phyloP scores from a whole-genome alignment of 129 eudicot species.

The Artemisia annua region DNA sequence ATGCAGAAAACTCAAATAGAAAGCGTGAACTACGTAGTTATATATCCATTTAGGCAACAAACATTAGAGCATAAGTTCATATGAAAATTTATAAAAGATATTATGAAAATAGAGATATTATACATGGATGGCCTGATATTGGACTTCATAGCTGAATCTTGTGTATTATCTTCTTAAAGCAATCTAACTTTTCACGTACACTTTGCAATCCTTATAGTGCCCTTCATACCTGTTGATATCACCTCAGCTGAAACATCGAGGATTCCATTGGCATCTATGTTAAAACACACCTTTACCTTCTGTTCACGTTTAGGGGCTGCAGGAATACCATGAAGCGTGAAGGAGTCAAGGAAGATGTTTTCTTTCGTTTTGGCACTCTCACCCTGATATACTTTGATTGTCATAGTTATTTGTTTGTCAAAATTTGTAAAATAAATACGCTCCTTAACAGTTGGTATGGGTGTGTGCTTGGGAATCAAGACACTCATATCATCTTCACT shows the following conservation, averaged over 20 bases:
- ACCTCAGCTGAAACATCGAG: background rate
- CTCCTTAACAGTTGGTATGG: background rate
- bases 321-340: background rate
- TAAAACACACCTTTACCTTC: background rate
- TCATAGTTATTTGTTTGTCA: background rate
- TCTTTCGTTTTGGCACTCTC: background rate
- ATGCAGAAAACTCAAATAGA: background rate
- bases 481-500: background rate
- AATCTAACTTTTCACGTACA: background rate
- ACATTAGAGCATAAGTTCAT: background rate
- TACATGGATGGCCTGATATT: background rate
- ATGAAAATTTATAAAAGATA: background rate
- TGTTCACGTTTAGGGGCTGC: background rate
- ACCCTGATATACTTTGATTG: background rate
- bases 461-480: slow-evolving; percentile 1
- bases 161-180: background rate
- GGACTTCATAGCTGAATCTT: background rate
- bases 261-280: slow-evolving; percentile 4
- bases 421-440: background rate
- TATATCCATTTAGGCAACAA: background rate
- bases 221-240: background rate
- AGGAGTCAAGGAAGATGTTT: background rate
- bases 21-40: background rate
- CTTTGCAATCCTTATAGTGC: background rate
- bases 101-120: background rate